Conservation (phyloP, 768 basidiomycete genomes). For the Boletus sp. region DNA sequence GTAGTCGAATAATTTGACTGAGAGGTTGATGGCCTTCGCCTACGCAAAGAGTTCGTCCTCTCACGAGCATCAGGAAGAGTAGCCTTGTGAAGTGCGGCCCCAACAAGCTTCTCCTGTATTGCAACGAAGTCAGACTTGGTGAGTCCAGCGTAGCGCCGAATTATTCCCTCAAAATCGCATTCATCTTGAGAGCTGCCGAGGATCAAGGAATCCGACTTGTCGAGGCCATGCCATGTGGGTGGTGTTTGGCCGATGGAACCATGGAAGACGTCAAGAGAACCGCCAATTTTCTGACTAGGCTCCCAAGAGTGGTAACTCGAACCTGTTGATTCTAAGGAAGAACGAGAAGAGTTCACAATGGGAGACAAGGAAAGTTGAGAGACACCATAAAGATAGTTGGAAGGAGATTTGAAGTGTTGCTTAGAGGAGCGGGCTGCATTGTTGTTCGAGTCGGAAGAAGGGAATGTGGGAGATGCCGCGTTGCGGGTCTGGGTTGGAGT, state of each 20-base stretch:
- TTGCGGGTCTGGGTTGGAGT: slow-evolving; percentile 70
- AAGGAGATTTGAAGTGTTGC: slow-evolving; percentile 45
- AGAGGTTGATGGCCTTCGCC: slow-evolving; percentile 78
- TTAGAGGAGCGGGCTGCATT: slow-evolving; percentile 53
- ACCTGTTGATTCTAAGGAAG: slow-evolving; percentile 76
- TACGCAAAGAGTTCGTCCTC: slow-evolving; percentile 68
- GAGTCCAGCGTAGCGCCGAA: slow-evolving; percentile 65
- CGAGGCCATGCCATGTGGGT: slow-evolving; percentile 67
- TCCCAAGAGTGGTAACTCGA: slow-evolving; percentile 88
- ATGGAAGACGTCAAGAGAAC: slow-evolving; percentile 51
- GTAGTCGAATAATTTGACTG: slow-evolving; percentile 70
- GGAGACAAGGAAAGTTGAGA: slow-evolving; percentile 69
- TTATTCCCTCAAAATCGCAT: slow-evolving; percentile 62
- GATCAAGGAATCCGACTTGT: slow-evolving; percentile 47
- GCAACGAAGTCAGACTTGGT: slow-evolving; percentile 65
- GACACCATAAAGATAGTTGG: slow-evolving; percentile 50
- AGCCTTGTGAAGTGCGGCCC: slow-evolving; percentile 56
- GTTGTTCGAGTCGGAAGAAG: slow-evolving; percentile 34
- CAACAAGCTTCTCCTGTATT: slow-evolving; percentile 78
- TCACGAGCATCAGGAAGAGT: slow-evolving; percentile 56
- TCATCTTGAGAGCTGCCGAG: slow-evolving; percentile 53
- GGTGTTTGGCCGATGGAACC: slow-evolving; percentile 46
- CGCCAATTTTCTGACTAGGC: slow-evolving; percentile 53
- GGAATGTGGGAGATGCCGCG: slow-evolving; percentile 45
- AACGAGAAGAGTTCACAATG: slow-evolving; percentile 70